Base-by-base conservation (phyloP, 2,329 filamentous ascomycete genomes). In the Trichophyton schoenleinii region DNA sequence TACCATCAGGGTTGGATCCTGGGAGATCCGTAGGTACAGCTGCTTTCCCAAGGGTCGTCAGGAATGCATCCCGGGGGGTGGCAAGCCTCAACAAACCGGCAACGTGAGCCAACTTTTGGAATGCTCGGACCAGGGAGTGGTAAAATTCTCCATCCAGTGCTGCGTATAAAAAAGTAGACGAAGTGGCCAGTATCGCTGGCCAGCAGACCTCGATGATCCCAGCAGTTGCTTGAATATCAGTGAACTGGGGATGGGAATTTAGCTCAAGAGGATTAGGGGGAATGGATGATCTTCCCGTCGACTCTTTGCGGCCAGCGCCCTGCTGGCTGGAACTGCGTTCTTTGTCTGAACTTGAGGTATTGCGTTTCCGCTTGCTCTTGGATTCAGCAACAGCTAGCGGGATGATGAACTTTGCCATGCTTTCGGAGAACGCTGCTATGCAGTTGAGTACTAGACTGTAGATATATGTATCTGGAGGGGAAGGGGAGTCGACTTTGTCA, bases 61-160 rank as follows among this genome's bases (percentile, higher is more conserved):
- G 79, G 68, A 99, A 95, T 0, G 94, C 94, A 78, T 99, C 94
- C 65, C 94, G 82, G 0, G 94, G 91, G 0, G 92, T 96, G 11
- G 82, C 79, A 8, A 97, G 81, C 64, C 91, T 85, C 7, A 99
- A 76, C 55, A 99, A 79, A 3, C 94, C 95, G 44, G 94, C 90
- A 2, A 97, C 92, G 71, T 99, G 95, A 0, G 94, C 88, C 68
- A 99, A 89, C 66, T 95, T 91, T 69, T 99, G 94, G 67, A 97
- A 95, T 0, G 92, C 89, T 66, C 94, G 84, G 25, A 99, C 92
- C 1, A 99, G 78, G 8, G 87, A 85, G 66, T 96, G 91, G 68
- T 97, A 99, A 67, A 94, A 96, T 60, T 96, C 91, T 0, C 89
- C 87, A 70, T 99, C 94, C 3, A 99, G 78, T 0, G 92, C 86